Evolutionary conservation across 345 rosid species (phyloP), one percentile per base, ranked within the genome.

Genomic region (Camelina laxa): DNA sequence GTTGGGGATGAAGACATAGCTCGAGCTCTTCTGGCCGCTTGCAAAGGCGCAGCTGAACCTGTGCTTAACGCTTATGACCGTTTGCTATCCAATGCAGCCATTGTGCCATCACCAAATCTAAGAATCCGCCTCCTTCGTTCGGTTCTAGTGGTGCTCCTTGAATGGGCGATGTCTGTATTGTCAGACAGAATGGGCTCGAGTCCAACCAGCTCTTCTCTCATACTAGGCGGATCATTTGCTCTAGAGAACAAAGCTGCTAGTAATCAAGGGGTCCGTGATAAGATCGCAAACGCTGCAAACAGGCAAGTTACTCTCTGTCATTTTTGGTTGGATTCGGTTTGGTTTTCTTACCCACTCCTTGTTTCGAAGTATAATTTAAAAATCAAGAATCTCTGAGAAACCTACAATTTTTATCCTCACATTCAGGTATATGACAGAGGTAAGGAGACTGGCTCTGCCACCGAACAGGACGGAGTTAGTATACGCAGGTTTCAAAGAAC

Each of bases 1-100:
- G 88, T 96, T n/a, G 96, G 92, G 19, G 89, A 92, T 60, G 97
- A 96, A 82, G 98, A 91, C 76, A 84, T 96, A 69, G 87, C 94
- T 36, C 85, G 96, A 82, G 96, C 93, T 72, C 89, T 92, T 77
- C 79, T 96, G 54, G 94, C 96, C 41, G 97, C 93, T 70, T 91
- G 99, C 85, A 92, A 89, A 83, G 97, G 96, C 44, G 91, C 97
- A 57, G 83, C 89, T 60, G 98, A 92, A 65, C 97, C 97, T 65
- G 96, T 88, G 50, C 79, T 92, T 74, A 92, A 89, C 73, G 80
- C 93, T 54, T 96, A 91, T 54, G 97, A 91, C 79, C 91, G 90
- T 59, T 81, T 96, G 47, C 69, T 96, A 67, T 92, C 98, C 55
- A 92, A 83, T 41, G 85, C 90, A 62, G 93, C 97, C 69, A 84